Evolutionary conservation across 176 grass and related monocot genomes (phyloP).

Genomic region (Carex pumila): DNA sequence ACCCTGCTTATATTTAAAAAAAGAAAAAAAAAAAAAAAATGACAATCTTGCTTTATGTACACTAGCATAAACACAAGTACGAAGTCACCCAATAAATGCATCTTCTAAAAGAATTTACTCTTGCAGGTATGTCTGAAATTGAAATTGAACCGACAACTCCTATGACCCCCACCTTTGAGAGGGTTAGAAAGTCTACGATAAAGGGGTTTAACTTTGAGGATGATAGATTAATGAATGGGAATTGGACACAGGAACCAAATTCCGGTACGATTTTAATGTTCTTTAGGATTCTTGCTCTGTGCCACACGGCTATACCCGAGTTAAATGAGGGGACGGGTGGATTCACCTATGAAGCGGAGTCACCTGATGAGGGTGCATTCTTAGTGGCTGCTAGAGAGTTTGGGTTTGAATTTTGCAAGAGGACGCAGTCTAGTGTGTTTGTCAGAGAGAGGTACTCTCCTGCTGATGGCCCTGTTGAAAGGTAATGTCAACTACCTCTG

Average conservation of each 20-base stretch:
- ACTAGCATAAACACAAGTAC: neutral
- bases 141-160: conserved; percentile 34
- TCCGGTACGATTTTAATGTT: conserved; percentile 51
- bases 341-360: conserved; percentile 90
- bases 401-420: conserved; percentile 92
- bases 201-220: conserved; percentile 94
- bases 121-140: conserved; percentile 39
- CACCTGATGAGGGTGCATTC: conserved; percentile 92
- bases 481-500: conserved; percentile 29
- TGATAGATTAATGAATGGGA: conserved; percentile 77
- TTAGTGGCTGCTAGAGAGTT: conserved; percentile 96
- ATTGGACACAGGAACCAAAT: conserved; percentile 79
- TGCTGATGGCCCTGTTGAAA: conserved; percentile 47
- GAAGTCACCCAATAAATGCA: neutral
- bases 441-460: conserved; percentile 67
- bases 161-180: conserved; percentile 31
- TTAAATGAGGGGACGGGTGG: conserved; percentile 65
- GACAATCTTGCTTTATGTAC: neutral
- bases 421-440: conserved; percentile 78
- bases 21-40: neutral
- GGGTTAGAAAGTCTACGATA: conserved; percentile 43
- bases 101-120: neutral
- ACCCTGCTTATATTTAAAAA: neutral
- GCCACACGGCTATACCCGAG: conserved; percentile 91
- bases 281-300: conserved; percentile 87